A percentile compares a stretch with the other conserved stretches of the same genome.
Evolutionary conservation across 1,284 basidiomycete species (phyloP).

Genomic region (Melampsora larici-populina): DNA sequence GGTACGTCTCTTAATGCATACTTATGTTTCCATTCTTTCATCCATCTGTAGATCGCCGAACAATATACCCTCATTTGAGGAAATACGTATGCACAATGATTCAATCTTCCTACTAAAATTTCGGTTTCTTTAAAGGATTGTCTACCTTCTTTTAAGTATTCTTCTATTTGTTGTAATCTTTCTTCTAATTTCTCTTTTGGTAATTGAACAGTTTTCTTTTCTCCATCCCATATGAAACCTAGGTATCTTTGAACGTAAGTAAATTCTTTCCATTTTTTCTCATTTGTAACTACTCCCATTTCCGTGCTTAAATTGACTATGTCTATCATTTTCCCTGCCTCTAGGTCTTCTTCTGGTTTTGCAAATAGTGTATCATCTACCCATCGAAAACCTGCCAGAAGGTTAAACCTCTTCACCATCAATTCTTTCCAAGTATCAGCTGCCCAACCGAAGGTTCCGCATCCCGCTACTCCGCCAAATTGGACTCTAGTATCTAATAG

Average conservation of each 20-base stretch:
- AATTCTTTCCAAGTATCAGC: neutral
- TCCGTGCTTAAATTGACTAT: too few species aligned
- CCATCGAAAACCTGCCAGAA: neutral
- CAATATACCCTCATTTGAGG: conserved; percentile 1
- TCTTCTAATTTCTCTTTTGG: neutral
- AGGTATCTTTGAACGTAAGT: too few species aligned
- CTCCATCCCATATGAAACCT: neutral
- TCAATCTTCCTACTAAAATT: neutral
- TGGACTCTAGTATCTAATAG: neutral
- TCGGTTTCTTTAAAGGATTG: neutral
- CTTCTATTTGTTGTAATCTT: neutral
- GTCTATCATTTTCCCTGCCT: too few species aligned
- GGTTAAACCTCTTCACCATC: neutral
- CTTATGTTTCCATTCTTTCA: neutral
- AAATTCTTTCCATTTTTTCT: neutral
- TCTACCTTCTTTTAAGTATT: neutral
- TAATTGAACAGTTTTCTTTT: neutral
- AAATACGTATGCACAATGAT: neutral
- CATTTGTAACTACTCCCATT: neutral
- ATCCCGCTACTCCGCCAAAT: conserved; percentile 10
- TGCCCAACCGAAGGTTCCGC: neutral
- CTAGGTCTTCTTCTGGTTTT: neutral
- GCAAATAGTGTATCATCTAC: neutral
- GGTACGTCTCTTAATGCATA: neutral
- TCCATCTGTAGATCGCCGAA: neutral